Evolutionary conservation across 257 asterid genomes (phyloP), one percentile per base, ranked within the genome.

Genomic region (Salvia rosmarinus): DNA sequence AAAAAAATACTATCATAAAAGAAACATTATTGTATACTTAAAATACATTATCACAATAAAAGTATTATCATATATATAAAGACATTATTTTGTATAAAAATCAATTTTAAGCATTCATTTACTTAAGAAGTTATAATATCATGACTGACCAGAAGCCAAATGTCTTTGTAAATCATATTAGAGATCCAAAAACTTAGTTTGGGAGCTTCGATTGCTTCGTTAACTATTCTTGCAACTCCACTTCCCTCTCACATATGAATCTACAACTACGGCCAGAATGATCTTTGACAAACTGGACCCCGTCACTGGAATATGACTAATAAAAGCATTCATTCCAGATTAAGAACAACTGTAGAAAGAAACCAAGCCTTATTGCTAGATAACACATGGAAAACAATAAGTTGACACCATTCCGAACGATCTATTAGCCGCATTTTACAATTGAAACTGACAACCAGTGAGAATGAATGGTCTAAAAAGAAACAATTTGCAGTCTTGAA

Each of bases 401-500:
- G 5, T 2, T 25, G 68, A 2, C 50, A 71, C 42, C 47, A 55
- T 57, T 35, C 23, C 49, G 3, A 68, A 59, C 34, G 19, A 43
- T 69, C 16, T 8, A 46, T 68, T 12, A 37, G 46, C 40, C 69
- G 17, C 39, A 35, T 10, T 13, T 57, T 20, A 40, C 57, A 34
- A 30, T 30, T 55, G 32, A 19, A 55, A 34, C 35, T 12, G 51
- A n/a, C 40, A 64, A 54, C 10, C 16, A 14, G 11, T 17, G 60
- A 65, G 14, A 35, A 44, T 54, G 57, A 20, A 19, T 23, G 17
- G 25, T 46, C 28, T 25, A 64, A 64, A 35, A 46, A 20, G 40
- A 2, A 46, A 56, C 70, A 50, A 19, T 37, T 49, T 68, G 58
- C 56, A 61, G 34, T 54, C 75, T 71, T 67, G 70, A 56, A 71